Evolutionary conservation across 1,284 basidiomycete genomes (phyloP), one percentile per base, ranked within the genome.

Genomic region (Puccinia coronata): DNA sequence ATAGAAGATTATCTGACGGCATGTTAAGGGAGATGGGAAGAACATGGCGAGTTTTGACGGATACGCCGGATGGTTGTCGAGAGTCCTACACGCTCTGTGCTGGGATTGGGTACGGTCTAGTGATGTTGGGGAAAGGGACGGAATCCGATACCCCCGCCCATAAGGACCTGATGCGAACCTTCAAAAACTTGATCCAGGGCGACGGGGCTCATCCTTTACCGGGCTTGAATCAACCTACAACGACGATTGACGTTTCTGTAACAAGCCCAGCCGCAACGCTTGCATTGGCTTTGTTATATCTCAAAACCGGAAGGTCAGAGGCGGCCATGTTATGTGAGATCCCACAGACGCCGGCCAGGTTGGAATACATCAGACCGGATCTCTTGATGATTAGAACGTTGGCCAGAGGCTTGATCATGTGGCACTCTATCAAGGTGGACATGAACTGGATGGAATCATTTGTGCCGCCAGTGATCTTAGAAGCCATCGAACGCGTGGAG

Each of bases 41-140:
- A 83, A 93, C 94, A 82, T 90, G 93, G 85, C 57, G 71, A 28
- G 71, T 81, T 25, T 73, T 81, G 49, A 81, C 79, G 55, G 79
- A 81, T 67, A 73, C 83, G 4, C 83, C 84, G 70, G 82, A 83
- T 41, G 82, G 82, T 31, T 81, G 83, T 31, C 90, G 93, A 47
- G 97, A 99, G 85, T 92, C 95, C 0, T 99, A 98, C 85, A 93
- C 95, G 0, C 91, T 95, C 83, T 91, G 93, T 1, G 92, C 95
- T 0, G 93, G 93, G 4, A 89, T 98, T 61, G 91, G 93, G 0
- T 97, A 97, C 84, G 97, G 97, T 0, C 92, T 98, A 89, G 92
- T 97, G 86, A 96, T 98, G 92, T 90, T 99, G 6, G 95, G 94
- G 9, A 49, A 71, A 69, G 47, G 67, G 20, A 61, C 77, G 43